Conservation (phyloP, 345 rosid genomes). For the Eutrema yunnanense region DNA sequence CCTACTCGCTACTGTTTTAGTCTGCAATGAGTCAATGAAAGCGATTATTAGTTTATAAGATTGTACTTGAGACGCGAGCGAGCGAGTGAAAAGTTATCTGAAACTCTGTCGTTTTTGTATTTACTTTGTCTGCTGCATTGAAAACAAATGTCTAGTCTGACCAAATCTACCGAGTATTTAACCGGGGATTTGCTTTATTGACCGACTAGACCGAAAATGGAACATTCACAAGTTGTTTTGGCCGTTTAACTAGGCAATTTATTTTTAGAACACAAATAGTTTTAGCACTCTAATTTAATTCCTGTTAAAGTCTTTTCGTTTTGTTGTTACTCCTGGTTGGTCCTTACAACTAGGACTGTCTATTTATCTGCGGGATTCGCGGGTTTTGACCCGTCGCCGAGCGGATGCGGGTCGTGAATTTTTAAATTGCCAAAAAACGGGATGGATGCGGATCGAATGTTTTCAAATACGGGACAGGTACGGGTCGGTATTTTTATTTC, state of each 20-base stretch:
- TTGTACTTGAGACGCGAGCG: neutral
- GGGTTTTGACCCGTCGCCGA: too few relatives aligned
- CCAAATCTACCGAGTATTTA: neutral
- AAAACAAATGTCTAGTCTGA: neutral
- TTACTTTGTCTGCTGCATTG: neutral
- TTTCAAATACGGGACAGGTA: too few relatives aligned
- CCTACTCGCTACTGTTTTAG: neutral
- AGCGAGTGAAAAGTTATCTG: neutral
- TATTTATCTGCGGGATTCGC: too few relatives aligned
- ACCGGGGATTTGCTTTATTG: neutral
- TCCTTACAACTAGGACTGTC: too few relatives aligned
- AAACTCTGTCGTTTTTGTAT: slow-evolving; percentile 1
- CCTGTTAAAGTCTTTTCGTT: too few relatives aligned
- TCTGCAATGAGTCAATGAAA: neutral
- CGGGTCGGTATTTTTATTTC: too few relatives aligned
- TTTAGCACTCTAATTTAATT: neutral
- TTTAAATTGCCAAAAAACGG: too few relatives aligned
- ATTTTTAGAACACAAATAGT: neutral
- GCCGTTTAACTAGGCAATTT: neutral
- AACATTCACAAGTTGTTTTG: neutral
- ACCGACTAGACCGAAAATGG: neutral
- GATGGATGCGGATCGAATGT: too few relatives aligned
- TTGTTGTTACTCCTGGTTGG: too few relatives aligned
- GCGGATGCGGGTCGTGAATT: too few relatives aligned
- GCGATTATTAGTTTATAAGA: neutral